These are phyloP conservation scores for Rhizomucor pusillus DNA, from an alignment of 371 early-diverging fungal genomes.

Conservation along the genomic window DNA sequence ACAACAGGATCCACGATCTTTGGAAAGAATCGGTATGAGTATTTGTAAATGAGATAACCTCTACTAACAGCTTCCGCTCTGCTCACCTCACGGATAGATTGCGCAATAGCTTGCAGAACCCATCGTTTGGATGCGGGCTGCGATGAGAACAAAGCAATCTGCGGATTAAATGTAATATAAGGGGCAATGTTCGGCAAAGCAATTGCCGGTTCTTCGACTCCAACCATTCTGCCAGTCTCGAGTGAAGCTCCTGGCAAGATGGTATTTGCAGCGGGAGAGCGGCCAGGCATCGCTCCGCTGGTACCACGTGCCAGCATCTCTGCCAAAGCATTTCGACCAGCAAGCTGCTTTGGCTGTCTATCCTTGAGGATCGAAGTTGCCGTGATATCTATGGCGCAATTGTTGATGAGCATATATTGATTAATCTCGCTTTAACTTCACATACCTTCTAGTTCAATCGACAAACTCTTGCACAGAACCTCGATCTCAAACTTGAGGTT, in stretches of 20 bases:
- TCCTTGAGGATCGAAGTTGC: constrained; percentile 73
- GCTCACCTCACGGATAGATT: constrained; percentile 79
- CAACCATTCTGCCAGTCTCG: not conserved
- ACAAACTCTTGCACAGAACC: constrained; percentile 89
- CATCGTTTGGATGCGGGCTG: constrained; percentile 84
- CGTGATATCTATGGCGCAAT: constrained; percentile 55
- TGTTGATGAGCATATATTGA: not conserved
- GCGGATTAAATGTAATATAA: constrained; percentile 71
- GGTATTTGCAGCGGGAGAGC: constrained; percentile 4
- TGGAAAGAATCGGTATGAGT: constrained; percentile 7
- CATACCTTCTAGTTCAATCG: constrained; percentile 70
- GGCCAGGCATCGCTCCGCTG: not conserved
- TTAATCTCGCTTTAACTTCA: not conserved
- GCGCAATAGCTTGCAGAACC: constrained; percentile 85
- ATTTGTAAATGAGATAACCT: no score
- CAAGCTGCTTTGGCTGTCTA: constrained; percentile 52
- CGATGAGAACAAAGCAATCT: constrained; percentile 66
- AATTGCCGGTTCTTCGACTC: constrained; percentile 3
- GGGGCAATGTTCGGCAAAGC: constrained; percentile 62
- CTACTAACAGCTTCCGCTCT: no score
- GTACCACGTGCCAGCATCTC: constrained; percentile 10
- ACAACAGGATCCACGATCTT: constrained; percentile 81
- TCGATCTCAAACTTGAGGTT: constrained; percentile 97
- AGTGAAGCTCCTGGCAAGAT: constrained; percentile 2
- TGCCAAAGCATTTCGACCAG: constrained; percentile 20